Base-by-base conservation (phyloP, 1,139 yeast genomes). In the Eremothecium sinecaudum region DNA sequence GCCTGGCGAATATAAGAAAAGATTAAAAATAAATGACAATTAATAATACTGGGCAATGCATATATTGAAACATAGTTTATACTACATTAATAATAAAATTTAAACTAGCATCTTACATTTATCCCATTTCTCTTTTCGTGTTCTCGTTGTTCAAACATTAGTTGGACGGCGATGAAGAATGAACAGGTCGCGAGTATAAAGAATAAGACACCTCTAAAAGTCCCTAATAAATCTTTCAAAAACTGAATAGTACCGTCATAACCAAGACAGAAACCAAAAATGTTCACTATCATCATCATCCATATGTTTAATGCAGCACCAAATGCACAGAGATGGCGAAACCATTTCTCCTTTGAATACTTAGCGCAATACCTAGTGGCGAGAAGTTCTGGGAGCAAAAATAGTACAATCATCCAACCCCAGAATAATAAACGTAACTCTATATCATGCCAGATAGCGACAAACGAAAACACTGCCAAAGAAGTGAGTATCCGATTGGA, bases 381-480 rank as follows among this genome's bases (percentile, higher is more conserved):
- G 5, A 69, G 51, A 28, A 84, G 69, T 54, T 92, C 98, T 0
- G 98, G 98, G n/a, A 87, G 47, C 36, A 92, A 69, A 53, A 90
- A 87, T 19, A 90, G 45, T 4, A 90, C 96, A 37, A 90, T 70
- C 21, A 84, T 62, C 96, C 97, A 87, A 4, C 98, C 97, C 99
- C 99, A 92, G 42, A 87, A 63, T 34, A 92, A 63, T 33, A 92
- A 62, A 45, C 75, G 77, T 50, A 90, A 68, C 58, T 90, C 90
- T 44, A 92, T 87, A 53, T 92, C 98, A 59, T 92, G 99, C 99
- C 99, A 92, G 19, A 92, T 67, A 2, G 98, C 98, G 23, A 92
- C 98, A 61, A 92, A 92, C 22, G 94, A 78, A 55, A 92, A 92
- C n/a, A 86, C 96, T 17, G 87, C 71, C 27, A 90, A 63, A 19